Evolutionary conservation across 1,284 basidiomycete species (phyloP).

Genomic region (Moniliophthora roreri): DNA sequence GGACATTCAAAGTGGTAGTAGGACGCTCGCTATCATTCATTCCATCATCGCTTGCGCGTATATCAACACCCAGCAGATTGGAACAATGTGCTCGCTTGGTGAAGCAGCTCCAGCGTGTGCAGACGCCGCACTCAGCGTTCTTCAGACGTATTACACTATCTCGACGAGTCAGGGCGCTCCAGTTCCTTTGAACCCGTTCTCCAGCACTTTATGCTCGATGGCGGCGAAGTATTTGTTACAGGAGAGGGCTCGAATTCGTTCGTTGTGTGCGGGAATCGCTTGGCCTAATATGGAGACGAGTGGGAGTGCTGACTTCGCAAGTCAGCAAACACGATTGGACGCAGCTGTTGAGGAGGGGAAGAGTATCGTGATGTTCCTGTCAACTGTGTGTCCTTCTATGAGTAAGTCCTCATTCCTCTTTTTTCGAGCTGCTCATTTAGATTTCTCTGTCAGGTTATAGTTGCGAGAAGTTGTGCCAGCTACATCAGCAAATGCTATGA

Average conservation of each 20-base stretch:
- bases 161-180: background rate
- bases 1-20: background rate
- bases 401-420: background rate
- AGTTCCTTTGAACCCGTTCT: background rate
- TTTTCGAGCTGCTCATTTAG: background rate
- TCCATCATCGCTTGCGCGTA: background rate
- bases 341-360: constrained; percentile 1
- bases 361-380: constrained; percentile 4
- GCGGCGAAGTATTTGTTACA: background rate
- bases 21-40: background rate
- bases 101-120: background rate
- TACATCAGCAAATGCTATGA: no score
- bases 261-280: background rate
- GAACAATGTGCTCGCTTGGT: background rate
- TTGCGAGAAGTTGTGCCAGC: constrained; percentile 1
- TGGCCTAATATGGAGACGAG: background rate
- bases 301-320: background rate
- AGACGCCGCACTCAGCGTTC: background rate
- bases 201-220: background rate
- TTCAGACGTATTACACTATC: background rate
- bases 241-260: background rate
- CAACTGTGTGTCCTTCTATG: constrained; percentile 4
- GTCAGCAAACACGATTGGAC: background rate
- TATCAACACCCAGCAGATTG: constrained; percentile 1
- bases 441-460: constrained; percentile 1